phyloP scores from a whole-genome alignment of 2,329 filamentous ascomycete species.

The Fusarium sp. region DNA sequence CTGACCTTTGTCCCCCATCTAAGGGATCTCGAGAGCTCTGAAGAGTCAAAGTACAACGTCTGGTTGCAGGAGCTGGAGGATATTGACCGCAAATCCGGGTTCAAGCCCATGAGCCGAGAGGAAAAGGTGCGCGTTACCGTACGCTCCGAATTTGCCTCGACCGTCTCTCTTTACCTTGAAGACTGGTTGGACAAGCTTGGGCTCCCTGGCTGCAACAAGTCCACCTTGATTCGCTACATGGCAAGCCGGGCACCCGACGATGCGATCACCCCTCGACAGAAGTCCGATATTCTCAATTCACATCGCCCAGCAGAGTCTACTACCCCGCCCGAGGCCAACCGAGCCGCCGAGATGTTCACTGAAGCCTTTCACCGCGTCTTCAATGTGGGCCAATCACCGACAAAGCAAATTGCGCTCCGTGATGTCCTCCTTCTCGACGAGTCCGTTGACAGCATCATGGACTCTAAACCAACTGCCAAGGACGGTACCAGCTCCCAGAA shows the following conservation, averaged over 20 bases:
- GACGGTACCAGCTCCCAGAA: conserved; percentile 49
- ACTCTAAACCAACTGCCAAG: conserved; percentile 62
- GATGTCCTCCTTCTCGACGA: conserved; percentile 63
- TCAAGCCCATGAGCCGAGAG: conserved; percentile 61
- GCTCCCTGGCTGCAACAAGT: conserved; percentile 61
- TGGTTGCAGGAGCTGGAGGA: conserved; percentile 66
- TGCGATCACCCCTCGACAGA: conserved; percentile 62
- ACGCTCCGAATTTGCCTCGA: conserved; percentile 60
- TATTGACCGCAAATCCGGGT: conserved; percentile 65
- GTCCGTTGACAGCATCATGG: conserved; percentile 61
- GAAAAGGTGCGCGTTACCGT: conserved; percentile 60
- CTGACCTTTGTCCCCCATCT: conserved; percentile 67
- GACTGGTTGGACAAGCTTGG: conserved; percentile 60
- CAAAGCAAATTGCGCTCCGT: conserved; percentile 56
- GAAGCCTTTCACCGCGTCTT: conserved; percentile 66
- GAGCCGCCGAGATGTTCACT: conserved; percentile 59
- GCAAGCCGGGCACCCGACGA: conserved; percentile 57
- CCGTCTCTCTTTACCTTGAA: conserved; percentile 62
- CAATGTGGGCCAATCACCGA: conserved; percentile 44
- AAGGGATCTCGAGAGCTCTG: conserved; percentile 63
- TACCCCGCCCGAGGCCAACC: conserved; percentile 53
- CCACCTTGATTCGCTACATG: conserved; percentile 62
- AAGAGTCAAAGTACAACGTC: conserved; percentile 62
- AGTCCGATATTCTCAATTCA: conserved; percentile 59
- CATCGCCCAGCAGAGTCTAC: conserved; percentile 52